Conservation (phyloP, 495 filamentous ascomycete species). For the Lophiostoma macrostomum region DNA sequence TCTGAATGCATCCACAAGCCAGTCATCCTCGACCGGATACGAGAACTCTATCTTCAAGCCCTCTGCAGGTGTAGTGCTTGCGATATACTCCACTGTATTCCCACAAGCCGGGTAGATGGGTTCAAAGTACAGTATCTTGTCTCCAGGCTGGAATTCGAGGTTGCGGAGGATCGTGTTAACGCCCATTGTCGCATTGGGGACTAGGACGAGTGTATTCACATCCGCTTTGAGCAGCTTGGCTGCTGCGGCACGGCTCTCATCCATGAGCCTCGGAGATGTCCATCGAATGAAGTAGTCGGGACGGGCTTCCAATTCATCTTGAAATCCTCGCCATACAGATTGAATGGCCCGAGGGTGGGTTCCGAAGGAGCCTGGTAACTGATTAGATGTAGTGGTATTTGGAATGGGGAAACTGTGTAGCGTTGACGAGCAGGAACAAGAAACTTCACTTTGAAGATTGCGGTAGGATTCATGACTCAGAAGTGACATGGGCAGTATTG, state of each 20-base stretch:
- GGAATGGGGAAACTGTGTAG: not conserved
- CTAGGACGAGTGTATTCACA: constrained; percentile 64
- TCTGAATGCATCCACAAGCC: constrained; percentile 53
- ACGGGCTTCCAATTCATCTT: constrained; percentile 57
- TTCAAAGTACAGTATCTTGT: constrained; percentile 55
- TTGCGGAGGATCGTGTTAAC: constrained; percentile 77
- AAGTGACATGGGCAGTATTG: not conserved
- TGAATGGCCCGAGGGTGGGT: constrained; percentile 63
- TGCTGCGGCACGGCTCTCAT: constrained; percentile 60
- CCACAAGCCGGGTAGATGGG: constrained; percentile 76
- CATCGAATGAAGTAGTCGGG: constrained; percentile 75
- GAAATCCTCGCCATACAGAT: constrained; percentile 53
- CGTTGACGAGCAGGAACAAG: not conserved
- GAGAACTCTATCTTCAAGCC: constrained; percentile 44
- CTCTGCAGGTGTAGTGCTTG: constrained; percentile 54
- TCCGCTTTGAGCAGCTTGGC: constrained; percentile 63
- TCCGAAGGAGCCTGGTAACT: constrained; percentile 68
- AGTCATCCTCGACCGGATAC: constrained; percentile 61
- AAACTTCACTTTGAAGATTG: not conserved
- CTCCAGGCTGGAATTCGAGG: constrained; percentile 49
- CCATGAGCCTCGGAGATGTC: constrained; percentile 55
- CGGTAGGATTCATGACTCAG: not conserved
- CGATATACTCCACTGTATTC: constrained; percentile 64
- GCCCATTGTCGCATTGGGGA: constrained; percentile 77
- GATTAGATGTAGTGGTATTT: not conserved